Evolutionary conservation across 2,329 filamentous ascomycete species (phyloP).

Genomic region (Cladophialophora carrionii): DNA sequence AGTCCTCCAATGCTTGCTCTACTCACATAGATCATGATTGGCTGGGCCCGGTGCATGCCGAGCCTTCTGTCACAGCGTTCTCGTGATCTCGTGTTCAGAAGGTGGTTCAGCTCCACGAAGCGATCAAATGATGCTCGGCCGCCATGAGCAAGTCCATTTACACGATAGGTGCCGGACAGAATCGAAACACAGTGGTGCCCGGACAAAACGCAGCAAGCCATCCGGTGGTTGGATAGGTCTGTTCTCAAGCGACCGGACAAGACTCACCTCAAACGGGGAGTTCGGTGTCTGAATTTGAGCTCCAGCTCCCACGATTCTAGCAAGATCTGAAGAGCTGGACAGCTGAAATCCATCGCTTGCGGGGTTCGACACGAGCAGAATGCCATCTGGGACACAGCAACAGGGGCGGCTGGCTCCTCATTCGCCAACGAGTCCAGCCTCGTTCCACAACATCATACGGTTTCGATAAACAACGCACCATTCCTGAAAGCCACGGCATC

Average conservation of each 20-base stretch:
- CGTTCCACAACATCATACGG: neutral
- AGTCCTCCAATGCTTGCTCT: neutral
- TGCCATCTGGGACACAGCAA: neutral
- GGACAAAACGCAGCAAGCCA: neutral
- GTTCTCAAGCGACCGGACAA: neutral
- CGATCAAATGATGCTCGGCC: neutral
- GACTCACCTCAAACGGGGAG: neutral
- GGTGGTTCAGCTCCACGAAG: neutral
- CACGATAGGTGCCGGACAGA: too few relatives aligned
- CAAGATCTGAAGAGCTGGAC: neutral
- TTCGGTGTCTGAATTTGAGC: neutral
- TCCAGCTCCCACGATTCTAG: neutral
- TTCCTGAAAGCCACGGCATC: neutral
- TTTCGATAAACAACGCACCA: neutral
- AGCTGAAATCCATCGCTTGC: neutral
- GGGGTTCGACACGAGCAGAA: neutral
- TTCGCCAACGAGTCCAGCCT: conserved; percentile 1
- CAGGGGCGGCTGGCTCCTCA: neutral
- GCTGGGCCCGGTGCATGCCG: neutral
- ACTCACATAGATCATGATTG: neutral
- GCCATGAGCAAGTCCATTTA: neutral
- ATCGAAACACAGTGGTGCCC: neutral
- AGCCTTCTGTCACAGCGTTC: neutral
- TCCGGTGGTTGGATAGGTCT: neutral
- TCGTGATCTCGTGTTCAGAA: neutral